These are phyloP conservation scores for Podaxis sp. DNA, from an alignment of 768 basidiomycete species.

Conservation along the genomic window DNA sequence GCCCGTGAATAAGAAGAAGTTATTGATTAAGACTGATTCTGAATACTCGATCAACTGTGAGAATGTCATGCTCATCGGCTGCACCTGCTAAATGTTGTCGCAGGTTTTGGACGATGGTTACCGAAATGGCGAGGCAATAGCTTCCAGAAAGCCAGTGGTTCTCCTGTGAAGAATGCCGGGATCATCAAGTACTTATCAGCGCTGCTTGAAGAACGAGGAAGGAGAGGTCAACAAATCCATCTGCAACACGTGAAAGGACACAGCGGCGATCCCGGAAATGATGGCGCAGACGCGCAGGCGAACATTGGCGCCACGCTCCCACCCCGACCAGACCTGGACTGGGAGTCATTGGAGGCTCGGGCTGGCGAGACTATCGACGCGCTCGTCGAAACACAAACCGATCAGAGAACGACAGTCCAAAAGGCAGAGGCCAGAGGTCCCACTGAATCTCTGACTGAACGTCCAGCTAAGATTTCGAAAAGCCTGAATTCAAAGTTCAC, in stretches of 20 bases:
- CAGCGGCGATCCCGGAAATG: conserved; percentile 77
- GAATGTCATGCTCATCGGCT: conserved; percentile 17
- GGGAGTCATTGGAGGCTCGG: conserved; percentile 38
- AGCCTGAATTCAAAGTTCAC: background rate
- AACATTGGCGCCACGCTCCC: conserved; percentile 51
- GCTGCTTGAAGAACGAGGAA: conserved; percentile 54
- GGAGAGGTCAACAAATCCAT: conserved; percentile 51
- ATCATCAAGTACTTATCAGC: conserved; percentile 72
- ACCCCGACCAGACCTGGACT: conserved; percentile 53
- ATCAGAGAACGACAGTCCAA: background rate
- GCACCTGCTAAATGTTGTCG: conserved; percentile 2
- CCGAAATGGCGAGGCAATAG: conserved; percentile 59
- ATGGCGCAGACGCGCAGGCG: conserved; percentile 79
- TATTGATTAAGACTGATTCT: conserved; percentile 86
- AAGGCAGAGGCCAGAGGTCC: background rate
- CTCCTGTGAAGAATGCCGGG: conserved; percentile 68
- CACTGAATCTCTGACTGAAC: background rate
- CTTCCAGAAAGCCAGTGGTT: conserved; percentile 47
- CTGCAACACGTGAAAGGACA: conserved; percentile 82
- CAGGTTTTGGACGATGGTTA: conserved; percentile 73
- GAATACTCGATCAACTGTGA: conserved; percentile 79
- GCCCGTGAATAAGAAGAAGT: conserved; percentile 49
- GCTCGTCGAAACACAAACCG: background rate
- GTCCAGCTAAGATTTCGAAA: conserved; percentile 7
- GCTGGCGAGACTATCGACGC: background rate